Evolutionary conservation across 1,139 yeast genomes (phyloP), one percentile per base, ranked within the genome.

Genomic region (Sugiyamaella pinicola): DNA sequence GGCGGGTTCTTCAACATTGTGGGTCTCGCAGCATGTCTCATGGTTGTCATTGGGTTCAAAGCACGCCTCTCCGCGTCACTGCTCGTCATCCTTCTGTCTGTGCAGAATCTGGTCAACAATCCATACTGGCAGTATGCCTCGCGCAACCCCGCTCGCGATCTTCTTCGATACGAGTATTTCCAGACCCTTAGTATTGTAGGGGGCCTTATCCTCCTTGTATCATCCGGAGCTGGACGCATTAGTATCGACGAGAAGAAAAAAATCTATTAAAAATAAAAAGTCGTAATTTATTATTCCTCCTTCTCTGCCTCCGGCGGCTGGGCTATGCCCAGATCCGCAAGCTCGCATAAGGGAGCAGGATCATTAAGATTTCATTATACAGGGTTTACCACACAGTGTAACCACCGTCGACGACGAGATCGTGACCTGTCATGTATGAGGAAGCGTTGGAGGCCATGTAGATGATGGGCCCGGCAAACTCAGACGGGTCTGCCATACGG

Each of bases 171-270:
- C 70, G 98, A 90, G 70, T 89, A 88, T 70, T 93, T 88, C 79
- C 99, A 93, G 74, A 89, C 96, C 42, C 78, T 93, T 67, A 86
- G 96, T 56, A 93, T 93, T 69, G 93, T 93, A 55, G 99, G 99
- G 52, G 99, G 98, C 1, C 80, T 93, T 61, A 74, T 93, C 59
- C 76, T 93, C 64, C 87, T 95, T 60, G 96, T 89, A 60, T 89
- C 87, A 72, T 89, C 96, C 7, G 99, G 99, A 60, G 98, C 99
- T 40, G 99, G 99, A 49, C 95, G 88, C 64, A 78, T 91, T 61
- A 87, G 96, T 34, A 76, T 93, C 58, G 99, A 93, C 69, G 97
- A 90, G 72, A 93, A 93, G 86, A 91, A 93, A 77, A 93, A 93
- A 77, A 86, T 88, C 58, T 91, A 87, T 69, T 91, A 66, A 51